These are phyloP conservation scores for Plectosphaerella sp. DNA, from an alignment of 2,329 filamentous ascomycete genomes.

Conservation along the genomic window DNA sequence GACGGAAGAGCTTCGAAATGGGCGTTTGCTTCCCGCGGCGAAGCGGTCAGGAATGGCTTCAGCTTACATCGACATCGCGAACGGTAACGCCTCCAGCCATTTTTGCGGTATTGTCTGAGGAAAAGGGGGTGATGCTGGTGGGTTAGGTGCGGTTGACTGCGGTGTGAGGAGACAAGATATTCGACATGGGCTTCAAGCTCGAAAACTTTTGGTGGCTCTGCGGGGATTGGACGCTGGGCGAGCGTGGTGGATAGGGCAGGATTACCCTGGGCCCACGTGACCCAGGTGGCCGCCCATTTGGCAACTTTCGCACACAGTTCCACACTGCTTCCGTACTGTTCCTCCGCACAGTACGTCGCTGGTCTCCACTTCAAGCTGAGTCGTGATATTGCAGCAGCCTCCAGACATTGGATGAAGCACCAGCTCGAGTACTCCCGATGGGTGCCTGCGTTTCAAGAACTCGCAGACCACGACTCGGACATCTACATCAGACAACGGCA, in stretches of 20 bases:
- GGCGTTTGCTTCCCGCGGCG: conserved; percentile 11
- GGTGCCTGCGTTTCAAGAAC: too few relatives aligned
- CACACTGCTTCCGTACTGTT: too few relatives aligned
- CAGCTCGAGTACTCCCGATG: too few relatives aligned
- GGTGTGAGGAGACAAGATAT: conserved; percentile 6
- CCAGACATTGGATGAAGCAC: too few relatives aligned
- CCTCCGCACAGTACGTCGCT: too few relatives aligned
- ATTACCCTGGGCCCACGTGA: conserved; percentile 3
- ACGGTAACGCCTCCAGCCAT: conserved; percentile 78
- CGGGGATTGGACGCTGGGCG: background rate
- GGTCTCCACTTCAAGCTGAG: too few relatives aligned
- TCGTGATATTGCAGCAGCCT: too few relatives aligned
- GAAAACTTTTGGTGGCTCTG: conserved; percentile 18
- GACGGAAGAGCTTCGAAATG: conserved; percentile 6
- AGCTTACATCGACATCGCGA: conserved; percentile 78
- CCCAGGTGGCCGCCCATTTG: too few relatives aligned
- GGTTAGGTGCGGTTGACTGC: conserved; percentile 19
- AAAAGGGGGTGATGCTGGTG: conserved; percentile 16
- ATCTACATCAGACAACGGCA: too few relatives aligned
- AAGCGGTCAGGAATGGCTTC: background rate
- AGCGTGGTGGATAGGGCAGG: conserved; percentile 6
- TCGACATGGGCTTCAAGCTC: conserved; percentile 8
- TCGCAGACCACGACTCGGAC: too few relatives aligned
- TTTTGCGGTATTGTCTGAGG: conserved; percentile 52
- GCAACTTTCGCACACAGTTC: too few relatives aligned